Percentiles rank a stretch among this genome's conserved stretches.
phyloP scores from a whole-genome alignment of 1,284 basidiomycete species.

The Ceratobasidium sp. region DNA sequence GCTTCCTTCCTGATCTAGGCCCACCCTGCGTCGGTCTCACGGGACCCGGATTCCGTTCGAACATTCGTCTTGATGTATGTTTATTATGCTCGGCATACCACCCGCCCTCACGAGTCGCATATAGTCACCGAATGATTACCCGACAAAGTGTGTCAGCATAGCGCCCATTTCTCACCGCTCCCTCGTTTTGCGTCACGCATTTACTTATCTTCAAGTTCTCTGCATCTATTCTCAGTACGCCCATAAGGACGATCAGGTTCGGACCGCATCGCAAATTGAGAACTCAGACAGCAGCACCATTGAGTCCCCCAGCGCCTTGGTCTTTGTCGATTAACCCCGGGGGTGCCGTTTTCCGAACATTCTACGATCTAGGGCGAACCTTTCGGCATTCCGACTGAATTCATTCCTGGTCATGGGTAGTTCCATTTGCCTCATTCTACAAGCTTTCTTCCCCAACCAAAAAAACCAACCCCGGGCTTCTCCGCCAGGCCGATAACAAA shows the following conservation, averaged over 20 bases:
- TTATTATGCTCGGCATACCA: not conserved
- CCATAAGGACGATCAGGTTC: not conserved
- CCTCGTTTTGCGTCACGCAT: not conserved
- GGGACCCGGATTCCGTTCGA: not conserved
- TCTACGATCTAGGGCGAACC: not conserved
- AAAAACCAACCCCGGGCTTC: not conserved
- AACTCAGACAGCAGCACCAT: not conserved
- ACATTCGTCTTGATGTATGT: slow-evolving; percentile 2
- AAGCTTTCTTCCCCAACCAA: not conserved
- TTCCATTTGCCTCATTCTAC: not conserved
- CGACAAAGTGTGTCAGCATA: not conserved
- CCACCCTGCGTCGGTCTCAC: slow-evolving; percentile 6
- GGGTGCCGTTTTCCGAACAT: not conserved
- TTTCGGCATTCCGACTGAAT: not conserved
- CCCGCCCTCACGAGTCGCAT: not conserved
- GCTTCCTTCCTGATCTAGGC: slow-evolving; percentile 4
- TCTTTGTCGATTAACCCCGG: not conserved
- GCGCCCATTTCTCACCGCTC: not conserved
- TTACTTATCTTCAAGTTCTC: not conserved
- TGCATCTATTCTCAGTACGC: not conserved
- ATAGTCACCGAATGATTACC: slow-evolving; percentile 7
- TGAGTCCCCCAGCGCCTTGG: not conserved
- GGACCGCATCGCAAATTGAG: not conserved
- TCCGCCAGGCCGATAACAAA: not conserved
- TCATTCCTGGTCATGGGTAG: not conserved